phyloP scores from a whole-genome alignment of 2,329 filamentous ascomycete genomes.

The Aspergillus hortae region DNA sequence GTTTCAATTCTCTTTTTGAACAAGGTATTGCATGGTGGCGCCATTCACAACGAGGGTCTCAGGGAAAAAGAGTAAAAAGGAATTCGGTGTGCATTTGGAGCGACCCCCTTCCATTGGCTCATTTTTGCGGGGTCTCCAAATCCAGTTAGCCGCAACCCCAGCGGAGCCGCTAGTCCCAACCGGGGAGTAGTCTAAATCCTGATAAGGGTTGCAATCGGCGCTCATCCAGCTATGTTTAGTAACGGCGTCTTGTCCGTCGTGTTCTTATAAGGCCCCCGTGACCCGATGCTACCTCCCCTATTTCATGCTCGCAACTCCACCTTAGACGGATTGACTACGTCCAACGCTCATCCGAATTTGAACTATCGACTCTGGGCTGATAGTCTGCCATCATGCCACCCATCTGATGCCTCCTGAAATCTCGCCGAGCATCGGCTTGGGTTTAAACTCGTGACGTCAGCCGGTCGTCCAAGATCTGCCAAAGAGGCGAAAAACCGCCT shows the following conservation, averaged over 20 bases:
- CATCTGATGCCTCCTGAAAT: no score
- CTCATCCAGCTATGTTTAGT: not conserved
- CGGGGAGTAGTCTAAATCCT: not conserved
- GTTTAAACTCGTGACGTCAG: not conserved
- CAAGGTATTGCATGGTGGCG: no score
- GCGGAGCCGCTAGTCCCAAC: not conserved
- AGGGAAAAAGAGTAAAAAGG: not conserved
- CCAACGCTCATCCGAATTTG: no score
- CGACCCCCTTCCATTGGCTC: not conserved
- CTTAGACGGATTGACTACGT: not conserved
- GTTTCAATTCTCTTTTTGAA: no score
- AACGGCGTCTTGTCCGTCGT: not conserved
- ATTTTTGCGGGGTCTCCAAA: slow-evolving; percentile 2
- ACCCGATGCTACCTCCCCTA: not conserved
- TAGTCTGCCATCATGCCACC: no score
- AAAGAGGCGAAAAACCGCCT: not conserved
- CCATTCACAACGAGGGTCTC: no score
- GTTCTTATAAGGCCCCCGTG: not conserved
- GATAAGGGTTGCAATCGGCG: not conserved
- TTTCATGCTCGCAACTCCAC: not conserved
- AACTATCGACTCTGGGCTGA: no score
- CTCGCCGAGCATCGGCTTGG: no score
- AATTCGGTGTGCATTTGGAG: not conserved
- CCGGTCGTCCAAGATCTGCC: not conserved
- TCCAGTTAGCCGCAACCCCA: not conserved